Conservation (phyloP, 441 rosid species). For the Metrosideros polymorpha region DNA sequence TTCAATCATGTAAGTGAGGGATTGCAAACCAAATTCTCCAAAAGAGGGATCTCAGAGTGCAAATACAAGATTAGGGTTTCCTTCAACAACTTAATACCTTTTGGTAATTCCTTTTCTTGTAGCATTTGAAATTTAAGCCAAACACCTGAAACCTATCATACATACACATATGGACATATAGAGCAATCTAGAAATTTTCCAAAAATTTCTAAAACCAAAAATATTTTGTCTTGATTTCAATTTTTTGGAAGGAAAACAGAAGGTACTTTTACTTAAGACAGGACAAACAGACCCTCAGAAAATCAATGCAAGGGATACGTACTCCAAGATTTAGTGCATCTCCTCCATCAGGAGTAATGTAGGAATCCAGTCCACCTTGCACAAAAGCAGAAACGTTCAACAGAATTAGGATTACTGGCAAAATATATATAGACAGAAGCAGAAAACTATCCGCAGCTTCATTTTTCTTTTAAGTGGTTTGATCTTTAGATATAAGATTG, state of each 20-base stretch:
- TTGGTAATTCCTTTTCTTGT: neutral
- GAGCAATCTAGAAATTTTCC: neutral
- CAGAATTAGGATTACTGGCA: neutral
- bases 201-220: neutral
- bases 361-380: slow-evolving; percentile 47
- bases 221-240: neutral
- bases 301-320: slow-evolving; percentile 16
- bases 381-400: neutral
- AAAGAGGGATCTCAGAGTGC: neutral
- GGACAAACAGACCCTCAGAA: neutral
- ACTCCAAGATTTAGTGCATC: slow-evolving; percentile 58
- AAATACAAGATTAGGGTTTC: neutral
- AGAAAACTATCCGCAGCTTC: neutral
- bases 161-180: neutral
- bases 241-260: neutral
- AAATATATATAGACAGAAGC: neutral
- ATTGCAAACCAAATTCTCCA: neutral
- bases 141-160: neutral
- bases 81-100: neutral
- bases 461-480: neutral
- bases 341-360: slow-evolving; percentile 27
- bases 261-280: neutral
- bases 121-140: neutral
- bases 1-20: neutral
- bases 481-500: neutral